Evolutionary conservation across 1,284 basidiomycete species (phyloP).

Genomic region (Papiliotrema flavescens): DNA sequence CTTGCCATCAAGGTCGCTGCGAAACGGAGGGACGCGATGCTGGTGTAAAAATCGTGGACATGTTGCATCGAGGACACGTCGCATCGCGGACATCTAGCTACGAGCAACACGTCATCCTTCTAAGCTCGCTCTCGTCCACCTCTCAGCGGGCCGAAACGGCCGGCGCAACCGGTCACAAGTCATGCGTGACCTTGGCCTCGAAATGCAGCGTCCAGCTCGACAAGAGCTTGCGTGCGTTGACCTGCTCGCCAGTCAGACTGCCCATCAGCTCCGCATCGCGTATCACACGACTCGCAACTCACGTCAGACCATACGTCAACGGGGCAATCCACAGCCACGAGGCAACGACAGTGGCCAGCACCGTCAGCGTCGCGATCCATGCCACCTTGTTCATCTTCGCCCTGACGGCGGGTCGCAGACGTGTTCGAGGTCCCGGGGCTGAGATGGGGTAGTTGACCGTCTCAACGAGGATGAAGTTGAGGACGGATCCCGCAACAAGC

Average conservation of each 20-base stretch:
- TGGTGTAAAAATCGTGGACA: no score
- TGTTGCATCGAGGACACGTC: no score
- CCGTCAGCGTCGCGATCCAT: conserved; percentile 57
- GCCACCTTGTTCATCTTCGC: conserved; percentile 66
- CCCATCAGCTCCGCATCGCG: neutral
- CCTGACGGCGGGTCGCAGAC: conserved; percentile 59
- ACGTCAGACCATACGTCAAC: conserved; percentile 90
- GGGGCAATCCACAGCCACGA: conserved; percentile 76
- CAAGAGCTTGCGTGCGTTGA: conserved; percentile 46
- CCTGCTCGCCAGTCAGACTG: conserved; percentile 44
- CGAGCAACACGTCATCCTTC: no score
- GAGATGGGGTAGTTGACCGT: conserved; percentile 92
- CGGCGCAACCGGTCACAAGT: no score
- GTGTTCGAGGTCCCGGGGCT: conserved; percentile 58
- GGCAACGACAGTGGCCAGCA: conserved; percentile 58
- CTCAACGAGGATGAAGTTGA: conserved; percentile 89
- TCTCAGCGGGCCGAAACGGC: no score
- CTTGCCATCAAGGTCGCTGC: no score
- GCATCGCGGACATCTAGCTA: no score
- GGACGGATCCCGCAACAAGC: conserved; percentile 81
- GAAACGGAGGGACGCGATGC: no score
- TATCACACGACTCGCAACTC: conserved; percentile 41
- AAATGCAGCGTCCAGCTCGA: conserved; percentile 49
- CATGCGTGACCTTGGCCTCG: conserved; percentile 33
- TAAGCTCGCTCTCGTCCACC: no score